Evolutionary conservation across 768 basidiomycete species (phyloP), one percentile per base, ranked within the genome.

Genomic region (Naganishia onofrii): DNA sequence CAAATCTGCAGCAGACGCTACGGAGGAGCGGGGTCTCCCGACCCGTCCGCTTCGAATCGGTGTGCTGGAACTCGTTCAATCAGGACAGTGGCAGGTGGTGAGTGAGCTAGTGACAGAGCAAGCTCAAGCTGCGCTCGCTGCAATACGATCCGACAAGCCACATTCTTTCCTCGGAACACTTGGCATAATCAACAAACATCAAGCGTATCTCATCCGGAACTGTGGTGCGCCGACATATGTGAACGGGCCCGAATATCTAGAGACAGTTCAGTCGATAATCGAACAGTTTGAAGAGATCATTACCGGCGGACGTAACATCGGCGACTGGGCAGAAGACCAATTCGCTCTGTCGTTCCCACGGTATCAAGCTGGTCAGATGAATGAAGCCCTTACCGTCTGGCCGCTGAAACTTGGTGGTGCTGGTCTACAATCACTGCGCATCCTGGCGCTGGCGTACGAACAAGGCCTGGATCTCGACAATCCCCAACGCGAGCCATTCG

Each of bases 141-240:
- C 58, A 8, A 58, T 69, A 13, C 54, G 29, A 38, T 60, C 46
- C 56, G 57, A 29, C 8, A 63, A 46, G 28, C 32, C 38, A 8
- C 38, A 15, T 4, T 69, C 68, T 12, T 60, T 69, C 32, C 68
- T 69, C 29, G 68, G 57, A 5, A 60, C 23, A 46, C 51, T 69
- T 26, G 58, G 58, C 57, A 46, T 69, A 15, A 51, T 57, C 42
- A 69, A 69, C 32, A 69, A 63, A 44, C 46, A 69, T n/a, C 68
- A 69, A 31, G 68, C 68, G 13, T 69, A 44, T 38, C 28, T 69
- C 38, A 32, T 54, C 12, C n/a, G 68, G 5, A 69, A 69, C 57
- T 51, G 56, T 17, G 55, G 56, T 10, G 17, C 48, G 28, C 46
- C 57, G 15, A 58, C 58, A 46, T 44, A 32, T 13, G 57, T 58